Conservation (phyloP, 192 early-diverging fungal genomes). For the Rhizophagus clarus region DNA sequence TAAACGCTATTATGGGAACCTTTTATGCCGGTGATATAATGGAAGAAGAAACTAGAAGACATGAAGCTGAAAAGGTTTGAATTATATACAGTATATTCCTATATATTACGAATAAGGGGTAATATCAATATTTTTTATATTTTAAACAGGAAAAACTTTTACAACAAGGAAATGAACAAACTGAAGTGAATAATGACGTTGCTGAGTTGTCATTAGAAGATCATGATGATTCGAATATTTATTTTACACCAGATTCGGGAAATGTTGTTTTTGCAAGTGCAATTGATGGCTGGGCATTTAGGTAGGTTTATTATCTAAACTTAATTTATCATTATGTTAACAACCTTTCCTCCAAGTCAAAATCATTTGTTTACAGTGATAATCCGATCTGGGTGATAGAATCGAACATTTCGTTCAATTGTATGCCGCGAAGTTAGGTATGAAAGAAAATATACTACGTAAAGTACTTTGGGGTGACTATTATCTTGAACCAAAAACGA, state of each 20-base stretch:
- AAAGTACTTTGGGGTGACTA: conserved; percentile 96
- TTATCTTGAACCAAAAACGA: conserved; percentile 95
- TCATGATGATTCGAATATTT: conserved; percentile 91
- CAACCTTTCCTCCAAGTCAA: neutral
- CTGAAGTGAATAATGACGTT: too few species aligned
- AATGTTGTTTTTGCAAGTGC: conserved; percentile 98
- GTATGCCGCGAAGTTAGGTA: conserved; percentile 86
- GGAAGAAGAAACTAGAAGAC: conserved; percentile 72
- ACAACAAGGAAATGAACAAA: neutral
- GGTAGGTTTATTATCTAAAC: conserved; percentile 40
- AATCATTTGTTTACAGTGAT: conserved; percentile 23
- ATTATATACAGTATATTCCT: neutral
- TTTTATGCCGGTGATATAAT: conserved; percentile 90
- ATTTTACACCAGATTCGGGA: conserved; percentile 93
- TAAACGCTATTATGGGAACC: conserved; percentile 94
- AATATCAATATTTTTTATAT: neutral
- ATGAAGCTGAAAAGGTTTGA: conserved; percentile 41
- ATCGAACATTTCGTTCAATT: conserved; percentile 90
- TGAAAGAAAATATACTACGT: conserved; percentile 75
- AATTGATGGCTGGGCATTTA: conserved; percentile 98
- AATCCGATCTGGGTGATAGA: conserved; percentile 42
- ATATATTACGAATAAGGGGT: neutral
- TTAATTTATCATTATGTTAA: neutral
- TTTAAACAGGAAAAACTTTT: conserved; percentile 1
- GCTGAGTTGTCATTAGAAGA: conserved; percentile 66